Evolutionary conservation across 2,329 filamentous ascomycete species (phyloP), one percentile per base, ranked within the genome.

Genomic region (Aspergillus fumigatus): DNA sequence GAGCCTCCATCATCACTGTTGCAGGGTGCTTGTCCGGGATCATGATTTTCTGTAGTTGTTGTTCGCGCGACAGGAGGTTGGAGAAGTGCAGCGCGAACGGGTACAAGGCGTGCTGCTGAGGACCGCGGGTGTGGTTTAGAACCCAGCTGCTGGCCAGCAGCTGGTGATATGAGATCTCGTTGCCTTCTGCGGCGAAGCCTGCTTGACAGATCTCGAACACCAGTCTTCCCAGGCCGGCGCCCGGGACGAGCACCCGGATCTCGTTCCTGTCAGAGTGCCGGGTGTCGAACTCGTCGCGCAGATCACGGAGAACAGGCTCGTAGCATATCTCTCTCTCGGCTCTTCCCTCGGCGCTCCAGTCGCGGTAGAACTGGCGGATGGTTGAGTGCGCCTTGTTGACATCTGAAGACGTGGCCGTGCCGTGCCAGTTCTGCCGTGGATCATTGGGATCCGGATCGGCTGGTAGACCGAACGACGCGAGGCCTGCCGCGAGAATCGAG

Each of bases 121-220:
- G 82, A 1, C 72, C 69, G 0, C 77, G 65, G 4, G 87, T 89
- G 65, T 75, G 72, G 56, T 82, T 82, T 41, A 82, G 65, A 8
- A 80, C 65, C 75, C 78, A 84, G 60, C 83, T 84, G 56, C 90
- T 95, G 1, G 91, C 91, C 56, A 97, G 80, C n/a, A 99, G 83
- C 71, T 96, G 91, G 72, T 99, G 94, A 69, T 96, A 97, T 2
- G 92, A 97, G 59, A 97, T 96, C 75, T 99, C 90, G 69, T 97
- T 97, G 27, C 93, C 93, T 72, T 97, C 92, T 0, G 86, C 84
- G 10, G 83, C 77, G 72, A 86, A 95, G 10, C 94, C 92, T 1
- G 78, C 79, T 27, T 77, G 78, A 69, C 88, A 91, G 14, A 97
- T 79, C 48, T 99, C 94, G 67, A 95, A 96, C 0, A 97, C 90